A percentile compares a stretch with the other conserved stretches of the same genome.
phyloP scores from a whole-genome alignment of 345 rosid species.

The Citrus glauca region DNA sequence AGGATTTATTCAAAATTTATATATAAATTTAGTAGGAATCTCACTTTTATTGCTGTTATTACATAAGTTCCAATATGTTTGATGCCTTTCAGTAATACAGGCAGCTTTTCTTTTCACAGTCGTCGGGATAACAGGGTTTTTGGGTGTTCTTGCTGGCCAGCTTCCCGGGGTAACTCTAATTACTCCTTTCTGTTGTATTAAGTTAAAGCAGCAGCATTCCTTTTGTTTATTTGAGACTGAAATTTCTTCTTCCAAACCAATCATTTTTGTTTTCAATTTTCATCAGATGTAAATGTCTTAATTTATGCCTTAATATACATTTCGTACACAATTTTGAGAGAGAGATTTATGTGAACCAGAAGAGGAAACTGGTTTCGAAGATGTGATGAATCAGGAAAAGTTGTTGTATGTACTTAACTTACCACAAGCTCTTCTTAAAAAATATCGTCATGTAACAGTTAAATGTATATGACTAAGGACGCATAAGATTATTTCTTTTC shows the following conservation, averaged over 20 bases:
- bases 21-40: not conserved
- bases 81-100: slow-evolving; percentile 58
- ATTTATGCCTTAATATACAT: too few species aligned
- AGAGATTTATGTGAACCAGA: not conserved
- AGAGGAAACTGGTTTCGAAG: not conserved
- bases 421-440: not conserved
- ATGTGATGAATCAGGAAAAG: not conserved
- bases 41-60: not conserved
- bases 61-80: slow-evolving; percentile 8
- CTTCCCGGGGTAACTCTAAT: slow-evolving; percentile 77
- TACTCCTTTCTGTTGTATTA: too few species aligned
- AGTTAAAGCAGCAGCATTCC: not conserved
- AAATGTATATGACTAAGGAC: not conserved
- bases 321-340: not conserved
- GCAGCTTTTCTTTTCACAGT: slow-evolving; percentile 93
- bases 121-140: slow-evolving; percentile 76
- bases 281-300: not conserved
- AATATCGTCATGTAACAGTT: not conserved
- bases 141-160: slow-evolving; percentile 84
- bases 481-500: not conserved
- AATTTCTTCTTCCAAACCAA: too few species aligned
- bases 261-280: not conserved
- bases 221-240: too few species aligned
- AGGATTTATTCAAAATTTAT: too few species aligned
- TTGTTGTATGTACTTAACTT: not conserved